Conservation (phyloP, 345 rosid genomes). For the Pistacia atlantica region DNA sequence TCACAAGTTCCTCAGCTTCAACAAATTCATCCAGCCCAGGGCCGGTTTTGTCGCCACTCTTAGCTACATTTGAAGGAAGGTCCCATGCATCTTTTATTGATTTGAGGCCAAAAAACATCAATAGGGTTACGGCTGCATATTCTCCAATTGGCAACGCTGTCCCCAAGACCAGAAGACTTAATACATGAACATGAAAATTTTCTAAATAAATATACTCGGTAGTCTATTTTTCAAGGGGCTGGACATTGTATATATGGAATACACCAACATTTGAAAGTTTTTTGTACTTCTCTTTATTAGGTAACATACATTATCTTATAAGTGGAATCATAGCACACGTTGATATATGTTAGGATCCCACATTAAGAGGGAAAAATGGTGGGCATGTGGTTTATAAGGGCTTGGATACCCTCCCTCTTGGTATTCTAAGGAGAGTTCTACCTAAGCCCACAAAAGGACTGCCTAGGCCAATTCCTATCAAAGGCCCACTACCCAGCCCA, state of each 20-base stretch:
- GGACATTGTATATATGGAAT: neutral
- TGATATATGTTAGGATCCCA: neutral
- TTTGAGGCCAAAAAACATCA: slow-evolving; percentile 92
- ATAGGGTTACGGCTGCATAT: slow-evolving; percentile 90
- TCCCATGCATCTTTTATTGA: slow-evolving; percentile 98
- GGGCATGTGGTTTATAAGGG: too few species aligned
- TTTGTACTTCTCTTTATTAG: neutral
- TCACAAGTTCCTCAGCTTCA: slow-evolving; percentile 96
- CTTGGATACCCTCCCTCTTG: too few species aligned
- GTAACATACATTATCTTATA: too few species aligned
- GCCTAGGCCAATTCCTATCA: too few species aligned
- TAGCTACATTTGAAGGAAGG: slow-evolving; percentile 59
- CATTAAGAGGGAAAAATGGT: too few species aligned
- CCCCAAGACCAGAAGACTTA: slow-evolving; percentile 20
- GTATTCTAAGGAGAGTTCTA: too few species aligned
- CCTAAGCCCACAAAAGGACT: too few species aligned
- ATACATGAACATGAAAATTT: slow-evolving; percentile 23
- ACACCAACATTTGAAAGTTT: neutral
- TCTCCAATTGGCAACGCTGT: slow-evolving; percentile 96
- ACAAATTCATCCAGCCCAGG: slow-evolving; percentile 77
- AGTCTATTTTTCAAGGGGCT: neutral
- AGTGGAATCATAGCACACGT: neutral
- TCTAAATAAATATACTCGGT: neutral
- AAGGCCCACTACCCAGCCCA: too few species aligned
- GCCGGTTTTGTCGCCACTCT: slow-evolving; percentile 54